Base-by-base conservation (phyloP, 345 rosid genomes). In the Ceriops tagal region DNA sequence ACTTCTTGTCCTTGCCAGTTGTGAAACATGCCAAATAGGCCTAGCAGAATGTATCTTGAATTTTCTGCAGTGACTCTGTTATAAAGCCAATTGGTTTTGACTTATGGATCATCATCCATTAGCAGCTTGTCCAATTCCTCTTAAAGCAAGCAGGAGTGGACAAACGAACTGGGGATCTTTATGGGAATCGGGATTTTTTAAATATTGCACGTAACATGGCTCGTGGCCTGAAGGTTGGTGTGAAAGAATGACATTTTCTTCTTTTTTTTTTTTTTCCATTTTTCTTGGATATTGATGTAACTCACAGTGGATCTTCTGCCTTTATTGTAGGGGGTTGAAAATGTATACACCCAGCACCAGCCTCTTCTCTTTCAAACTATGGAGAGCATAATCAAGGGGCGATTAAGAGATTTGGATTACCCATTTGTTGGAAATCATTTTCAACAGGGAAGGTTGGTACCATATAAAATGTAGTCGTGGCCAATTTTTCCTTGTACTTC, bases 161-260 rank as follows among this genome's bases (percentile, higher is more conserved):
- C 65, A 95, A 86, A 76, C 88, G 97, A 71, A 92, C 90, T 20
- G 97, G 98, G 52, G 99, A 95, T 86, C 92, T 92, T 28, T 95
- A 78, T 73, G 98, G 99, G 75, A 92, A 90, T 61, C 91, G 97
- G 58, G 99, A 95, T 89, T 72, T 95, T 72, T 72, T 95, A 59
- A 95, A 89, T 78, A 95, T 95, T 81, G 99, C 99, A 60, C 96
- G 97, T 52, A 95, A 95, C 84, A 92, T 95, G 98, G 99, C 99
- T 72, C 98, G 99, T 81, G 99, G 98, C 26, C 84, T 95, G 68
- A 92, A 95, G 99, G 99, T 95, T 62, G 47, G 82, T 65, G 57
- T 21, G 18, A 66, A 64, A 73, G 19, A 70, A 7, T 43, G 8
- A 30, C 11, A 37, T 68, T 61, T 69, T 61, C 47, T 32, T 24